These are phyloP conservation scores for Chytriomyces hyalinus DNA, from an alignment of 192 early-diverging fungal species.

Conservation along the genomic window DNA sequence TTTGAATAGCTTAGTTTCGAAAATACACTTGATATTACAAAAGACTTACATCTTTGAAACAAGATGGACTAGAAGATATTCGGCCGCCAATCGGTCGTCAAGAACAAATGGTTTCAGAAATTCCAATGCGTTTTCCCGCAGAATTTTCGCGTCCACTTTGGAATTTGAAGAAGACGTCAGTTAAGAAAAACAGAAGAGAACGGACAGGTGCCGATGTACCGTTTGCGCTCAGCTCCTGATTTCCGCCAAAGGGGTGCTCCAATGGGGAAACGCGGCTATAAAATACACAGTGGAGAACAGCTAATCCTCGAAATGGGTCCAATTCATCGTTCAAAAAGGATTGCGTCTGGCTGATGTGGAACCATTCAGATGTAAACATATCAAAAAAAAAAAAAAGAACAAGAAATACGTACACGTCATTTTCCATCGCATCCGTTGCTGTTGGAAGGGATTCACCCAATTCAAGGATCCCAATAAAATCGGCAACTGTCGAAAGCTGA, in stretches of 20 bases:
- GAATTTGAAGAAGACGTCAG: background rate
- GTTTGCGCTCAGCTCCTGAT: background rate
- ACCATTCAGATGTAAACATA: background rate
- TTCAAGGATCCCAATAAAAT: conserved; percentile 35
- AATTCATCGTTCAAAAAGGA: conserved; percentile 9
- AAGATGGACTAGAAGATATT: conserved; percentile 45
- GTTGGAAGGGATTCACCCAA: background rate
- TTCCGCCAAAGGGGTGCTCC: conserved; percentile 11
- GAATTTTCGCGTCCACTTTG: background rate
- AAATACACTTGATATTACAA: too few relatives aligned
- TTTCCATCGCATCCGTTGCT: background rate
- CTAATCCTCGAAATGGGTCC: conserved; percentile 7
- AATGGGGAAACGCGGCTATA: conserved; percentile 11
- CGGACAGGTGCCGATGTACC: background rate
- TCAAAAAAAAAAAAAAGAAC: background rate
- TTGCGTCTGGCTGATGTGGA: background rate
- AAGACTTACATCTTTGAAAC: conserved; percentile 45
- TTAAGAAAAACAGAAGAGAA: background rate
- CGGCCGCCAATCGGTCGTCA: conserved; percentile 44
- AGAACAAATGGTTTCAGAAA: conserved; percentile 25
- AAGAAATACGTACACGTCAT: background rate
- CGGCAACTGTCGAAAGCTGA: conserved; percentile 13
- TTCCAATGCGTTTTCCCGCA: conserved; percentile 5
- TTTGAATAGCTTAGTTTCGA: too few relatives aligned
- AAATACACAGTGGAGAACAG: conserved; percentile 16